A percentile compares a stretch with the other conserved stretches of the same genome.
These are phyloP conservation scores for Didymella segeticola DNA, from an alignment of 2,329 filamentous ascomycete species.

Conservation along the genomic window DNA sequence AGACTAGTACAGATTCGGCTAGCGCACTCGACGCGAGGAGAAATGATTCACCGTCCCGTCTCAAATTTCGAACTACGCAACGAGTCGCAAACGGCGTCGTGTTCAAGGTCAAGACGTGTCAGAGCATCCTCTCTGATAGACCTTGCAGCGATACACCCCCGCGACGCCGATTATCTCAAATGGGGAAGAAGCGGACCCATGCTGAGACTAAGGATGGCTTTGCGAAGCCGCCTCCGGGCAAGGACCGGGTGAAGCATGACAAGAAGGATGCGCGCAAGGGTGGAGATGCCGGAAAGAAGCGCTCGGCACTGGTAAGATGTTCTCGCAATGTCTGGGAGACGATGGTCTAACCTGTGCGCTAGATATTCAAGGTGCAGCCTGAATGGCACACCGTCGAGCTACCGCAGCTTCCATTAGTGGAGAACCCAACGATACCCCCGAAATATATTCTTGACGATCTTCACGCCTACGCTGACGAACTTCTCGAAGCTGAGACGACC, in stretches of 20 bases:
- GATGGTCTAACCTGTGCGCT: constrained; percentile 26
- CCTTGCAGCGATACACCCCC: constrained; percentile 37
- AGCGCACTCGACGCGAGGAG: constrained; percentile 27
- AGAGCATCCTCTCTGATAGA: constrained; percentile 48
- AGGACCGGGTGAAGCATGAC: constrained; percentile 39
- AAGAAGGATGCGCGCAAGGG: constrained; percentile 41
- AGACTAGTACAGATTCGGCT: constrained; percentile 26
- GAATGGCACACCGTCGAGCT: constrained; percentile 71
- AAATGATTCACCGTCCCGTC: constrained; percentile 25
- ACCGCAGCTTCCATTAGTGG: constrained; percentile 57
- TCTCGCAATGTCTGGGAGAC: constrained; percentile 4
- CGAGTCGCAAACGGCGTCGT: constrained; percentile 26
- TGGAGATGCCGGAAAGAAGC: constrained; percentile 39
- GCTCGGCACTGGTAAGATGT: constrained; percentile 40
- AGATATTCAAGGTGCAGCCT: constrained; percentile 67
- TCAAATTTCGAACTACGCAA: constrained; percentile 33
- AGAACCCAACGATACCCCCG: constrained; percentile 57
- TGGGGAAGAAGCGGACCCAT: constrained; percentile 52
- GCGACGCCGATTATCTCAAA: constrained; percentile 43
- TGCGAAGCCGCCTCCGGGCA: constrained; percentile 45
- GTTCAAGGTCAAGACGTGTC: constrained; percentile 46
- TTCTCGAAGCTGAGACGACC: constrained; percentile 79
- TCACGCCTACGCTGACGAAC: constrained; percentile 73
- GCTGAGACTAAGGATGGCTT: constrained; percentile 51
- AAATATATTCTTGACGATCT: constrained; percentile 63